Percentiles rank a stretch among this genome's conserved stretches.
These are phyloP conservation scores for Irpex sp. DNA, from an alignment of 1,284 basidiomycete species.

Conservation along the genomic window DNA sequence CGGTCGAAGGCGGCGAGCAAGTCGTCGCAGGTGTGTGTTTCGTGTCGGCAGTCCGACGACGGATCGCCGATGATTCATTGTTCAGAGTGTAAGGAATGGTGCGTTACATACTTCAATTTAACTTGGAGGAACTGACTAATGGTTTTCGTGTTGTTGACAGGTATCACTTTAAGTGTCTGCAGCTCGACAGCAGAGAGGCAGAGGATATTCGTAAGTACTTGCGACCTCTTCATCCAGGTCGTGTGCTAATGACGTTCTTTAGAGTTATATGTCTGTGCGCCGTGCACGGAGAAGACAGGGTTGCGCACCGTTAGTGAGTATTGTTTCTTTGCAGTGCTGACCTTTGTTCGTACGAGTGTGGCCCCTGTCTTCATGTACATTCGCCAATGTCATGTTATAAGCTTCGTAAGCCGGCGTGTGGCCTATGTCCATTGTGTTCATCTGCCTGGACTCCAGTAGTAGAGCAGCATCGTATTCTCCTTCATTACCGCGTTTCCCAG, in stretches of 20 bases:
- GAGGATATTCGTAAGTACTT: constrained; percentile 68
- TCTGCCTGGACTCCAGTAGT: constrained; percentile 3
- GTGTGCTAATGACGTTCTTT: not conserved
- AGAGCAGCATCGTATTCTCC: not conserved
- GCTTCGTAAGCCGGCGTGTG: constrained; percentile 5
- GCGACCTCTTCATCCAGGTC: constrained; percentile 2
- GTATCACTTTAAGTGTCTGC: constrained; percentile 74
- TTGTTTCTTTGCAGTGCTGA: constrained; percentile 20
- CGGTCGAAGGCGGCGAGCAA: constrained; percentile 17
- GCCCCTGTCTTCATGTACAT: constrained; percentile 28
- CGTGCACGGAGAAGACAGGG: constrained; percentile 63
- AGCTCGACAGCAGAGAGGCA: constrained; percentile 56
- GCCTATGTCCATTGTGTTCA: constrained; percentile 5
- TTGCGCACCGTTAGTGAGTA: constrained; percentile 77
- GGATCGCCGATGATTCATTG: constrained; percentile 82
- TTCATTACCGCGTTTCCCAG: constrained; percentile 8
- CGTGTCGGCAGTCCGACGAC: constrained; percentile 64
- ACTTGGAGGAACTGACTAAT: constrained; percentile 1
- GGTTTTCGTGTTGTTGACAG: constrained; percentile 32
- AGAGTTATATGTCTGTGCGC: constrained; percentile 71
- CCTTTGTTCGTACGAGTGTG: constrained; percentile 27
- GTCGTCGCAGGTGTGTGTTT: constrained; percentile 42
- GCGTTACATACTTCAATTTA: constrained; percentile 22
- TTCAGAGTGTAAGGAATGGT: constrained; percentile 73
- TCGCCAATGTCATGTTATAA: constrained; percentile 25